Evolutionary conservation across 75 land plant genomes (phyloP), one percentile per base, ranked within the genome.

Genomic region (Pinus taeda): DNA sequence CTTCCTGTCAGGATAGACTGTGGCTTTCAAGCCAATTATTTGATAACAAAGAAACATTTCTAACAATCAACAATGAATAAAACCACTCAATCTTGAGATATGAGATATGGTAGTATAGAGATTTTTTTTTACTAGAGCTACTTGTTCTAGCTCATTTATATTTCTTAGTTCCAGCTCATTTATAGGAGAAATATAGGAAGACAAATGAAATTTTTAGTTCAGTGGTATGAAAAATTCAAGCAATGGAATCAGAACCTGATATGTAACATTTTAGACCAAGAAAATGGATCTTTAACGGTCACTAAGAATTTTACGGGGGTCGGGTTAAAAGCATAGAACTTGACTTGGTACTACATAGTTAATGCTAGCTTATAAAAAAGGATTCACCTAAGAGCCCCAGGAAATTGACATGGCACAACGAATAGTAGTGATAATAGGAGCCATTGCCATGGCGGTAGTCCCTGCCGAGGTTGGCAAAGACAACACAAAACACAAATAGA

Each of bases 181-280:
- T 69, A 69, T 69, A 69, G 49, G 42, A 42, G 20, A 45, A 3
- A 39, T 39, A 24, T 69, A 45, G 18, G 9, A 69, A 39, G 71
- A 7, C 53, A 39, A 13, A 45, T 18, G 45, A 69, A 53, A 37
- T 8, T 17, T 69, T 69, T 69, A 42, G 22, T 22, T 39, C 37
- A 39, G 36, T 18, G n/a, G 71, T 69, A 39, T 42, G 39, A 69
- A 39, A 39, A 39, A 69, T 69, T 39, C 45, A 69, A 69, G 12
- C 53, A 49, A 11, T 53, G 33, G 13, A 30, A 69, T n/a, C 71
- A 69, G n/a, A 9, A 69, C 71, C 71, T 69, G 45, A 69, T 69
- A 53, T 69, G 71, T 45, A n/a, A 37, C 39, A 69, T 69, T 69
- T 69, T 53, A 69, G 71, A 69, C 49, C 49, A 69, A 69, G 71